These are phyloP conservation scores for Flaveria trinervia DNA, from an alignment of 129 eudicot species.

Conservation along the genomic window DNA sequence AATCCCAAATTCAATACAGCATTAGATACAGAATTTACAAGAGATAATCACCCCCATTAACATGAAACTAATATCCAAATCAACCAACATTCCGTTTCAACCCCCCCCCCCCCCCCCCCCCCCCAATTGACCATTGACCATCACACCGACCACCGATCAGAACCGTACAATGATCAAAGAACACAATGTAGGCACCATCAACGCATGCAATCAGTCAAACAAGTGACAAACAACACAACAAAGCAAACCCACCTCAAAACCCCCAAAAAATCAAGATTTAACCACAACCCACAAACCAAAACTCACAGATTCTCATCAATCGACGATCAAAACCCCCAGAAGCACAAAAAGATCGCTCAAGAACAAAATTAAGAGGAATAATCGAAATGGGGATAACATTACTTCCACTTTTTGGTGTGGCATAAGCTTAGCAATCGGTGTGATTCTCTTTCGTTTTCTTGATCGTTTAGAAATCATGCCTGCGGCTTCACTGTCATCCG, in stretches of 20 bases:
- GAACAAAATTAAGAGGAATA: neutral
- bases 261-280: conserved; percentile 9
- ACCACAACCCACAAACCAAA: conserved; percentile 22
- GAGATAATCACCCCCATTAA: neutral
- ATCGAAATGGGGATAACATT: conserved; percentile 21
- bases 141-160: conserved; percentile 20
- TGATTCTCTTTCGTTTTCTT: conserved; percentile 30
- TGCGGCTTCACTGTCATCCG: conserved; percentile 28
- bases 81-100: conserved; percentile 19
- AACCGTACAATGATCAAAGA: conserved; percentile 8
- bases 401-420: conserved; percentile 35
- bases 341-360: neutral
- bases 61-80: conserved; percentile 2
- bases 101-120: no score
- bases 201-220: conserved; percentile 38
- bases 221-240: conserved; percentile 10
- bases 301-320: neutral
- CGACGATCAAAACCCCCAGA: conserved; percentile 17
- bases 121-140: no score
- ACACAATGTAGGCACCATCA: conserved; percentile 29
- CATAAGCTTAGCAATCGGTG: conserved; percentile 19
- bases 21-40: neutral
- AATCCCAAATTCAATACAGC: conserved; percentile 14
- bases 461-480: conserved; percentile 19
- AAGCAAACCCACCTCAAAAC: conserved; percentile 22